Conservation (phyloP, 345 rosid genomes). For the Populus nigra region DNA sequence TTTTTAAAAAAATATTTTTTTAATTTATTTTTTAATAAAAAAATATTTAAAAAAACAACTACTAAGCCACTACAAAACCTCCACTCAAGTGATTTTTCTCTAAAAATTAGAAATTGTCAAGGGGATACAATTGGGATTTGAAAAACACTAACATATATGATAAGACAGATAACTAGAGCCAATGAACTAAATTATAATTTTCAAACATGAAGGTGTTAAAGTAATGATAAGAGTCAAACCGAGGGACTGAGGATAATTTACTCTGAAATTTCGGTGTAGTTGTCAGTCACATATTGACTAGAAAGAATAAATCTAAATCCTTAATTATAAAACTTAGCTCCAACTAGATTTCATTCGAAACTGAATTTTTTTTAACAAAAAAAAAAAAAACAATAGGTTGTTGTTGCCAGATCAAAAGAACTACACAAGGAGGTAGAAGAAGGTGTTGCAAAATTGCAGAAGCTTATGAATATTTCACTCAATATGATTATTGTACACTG, state of each 20-base stretch:
- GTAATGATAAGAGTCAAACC: not conserved
- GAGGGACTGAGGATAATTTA: not conserved
- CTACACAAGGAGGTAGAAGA: too few relatives aligned
- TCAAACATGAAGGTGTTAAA: not conserved
- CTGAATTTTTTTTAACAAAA: too few relatives aligned
- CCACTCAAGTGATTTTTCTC: not conserved
- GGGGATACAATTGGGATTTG: not conserved
- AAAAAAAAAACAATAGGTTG: too few relatives aligned
- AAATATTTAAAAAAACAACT: too few relatives aligned
- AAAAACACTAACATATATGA: not conserved
- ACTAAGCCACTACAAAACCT: too few relatives aligned
- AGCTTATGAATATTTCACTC: not conserved
- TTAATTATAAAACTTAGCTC: too few relatives aligned
- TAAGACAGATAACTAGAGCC: not conserved
- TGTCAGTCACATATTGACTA: not conserved
- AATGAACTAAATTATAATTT: not conserved
- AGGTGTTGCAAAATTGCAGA: not conserved
- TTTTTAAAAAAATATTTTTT: too few relatives aligned
- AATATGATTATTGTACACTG: conserved; percentile 13
- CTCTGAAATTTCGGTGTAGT: not conserved
- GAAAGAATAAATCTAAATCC: too few relatives aligned
- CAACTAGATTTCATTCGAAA: too few relatives aligned
- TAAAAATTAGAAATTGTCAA: not conserved
- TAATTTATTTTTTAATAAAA: too few relatives aligned
- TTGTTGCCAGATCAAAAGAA: not conserved